Evolutionary conservation across 2,329 filamentous ascomycete species (phyloP).

Genomic region (Penicillium sp.): DNA sequence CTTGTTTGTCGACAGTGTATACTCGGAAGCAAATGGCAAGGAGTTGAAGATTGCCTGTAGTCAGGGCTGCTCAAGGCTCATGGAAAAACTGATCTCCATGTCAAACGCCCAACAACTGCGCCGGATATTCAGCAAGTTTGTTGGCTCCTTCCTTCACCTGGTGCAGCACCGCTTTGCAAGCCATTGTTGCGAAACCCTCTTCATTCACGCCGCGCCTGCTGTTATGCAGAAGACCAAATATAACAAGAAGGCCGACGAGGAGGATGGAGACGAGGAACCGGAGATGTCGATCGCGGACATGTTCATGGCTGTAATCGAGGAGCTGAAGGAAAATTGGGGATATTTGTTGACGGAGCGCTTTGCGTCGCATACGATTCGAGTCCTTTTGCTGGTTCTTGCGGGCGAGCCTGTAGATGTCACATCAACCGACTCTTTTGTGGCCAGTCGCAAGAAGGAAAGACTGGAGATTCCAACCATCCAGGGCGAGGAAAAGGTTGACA

Average conservation of each 20-base stretch:
- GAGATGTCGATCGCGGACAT: constrained; percentile 75
- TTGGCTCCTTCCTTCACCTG: constrained; percentile 81
- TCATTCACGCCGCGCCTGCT: constrained; percentile 75
- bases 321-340: constrained; percentile 81
- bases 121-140: constrained; percentile 80
- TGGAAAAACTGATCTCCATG: constrained; percentile 86
- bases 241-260: constrained; percentile 45
- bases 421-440: constrained; percentile 71
- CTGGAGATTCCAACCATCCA: constrained; percentile 59
- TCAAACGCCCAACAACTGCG: constrained; percentile 81
- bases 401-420: constrained; percentile 75
- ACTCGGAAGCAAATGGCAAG: constrained; percentile 82
- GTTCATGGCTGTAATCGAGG: constrained; percentile 79
- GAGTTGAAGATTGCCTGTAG: constrained; percentile 95
- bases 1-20: constrained; percentile 78
- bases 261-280: constrained; percentile 47
- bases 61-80: constrained; percentile 88
- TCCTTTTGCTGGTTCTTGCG: constrained; percentile 81
- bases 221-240: constrained; percentile 71
- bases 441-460: constrained; percentile 91
- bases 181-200: constrained; percentile 94
- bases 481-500: constrained; percentile 51
- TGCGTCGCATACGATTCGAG: constrained; percentile 85
- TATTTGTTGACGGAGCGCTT: constrained; percentile 85
- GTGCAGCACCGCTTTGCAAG: constrained; percentile 96